Evolutionary conservation across 2,329 filamentous ascomycete genomes (phyloP).

Genomic region (Apiospora aurea): DNA sequence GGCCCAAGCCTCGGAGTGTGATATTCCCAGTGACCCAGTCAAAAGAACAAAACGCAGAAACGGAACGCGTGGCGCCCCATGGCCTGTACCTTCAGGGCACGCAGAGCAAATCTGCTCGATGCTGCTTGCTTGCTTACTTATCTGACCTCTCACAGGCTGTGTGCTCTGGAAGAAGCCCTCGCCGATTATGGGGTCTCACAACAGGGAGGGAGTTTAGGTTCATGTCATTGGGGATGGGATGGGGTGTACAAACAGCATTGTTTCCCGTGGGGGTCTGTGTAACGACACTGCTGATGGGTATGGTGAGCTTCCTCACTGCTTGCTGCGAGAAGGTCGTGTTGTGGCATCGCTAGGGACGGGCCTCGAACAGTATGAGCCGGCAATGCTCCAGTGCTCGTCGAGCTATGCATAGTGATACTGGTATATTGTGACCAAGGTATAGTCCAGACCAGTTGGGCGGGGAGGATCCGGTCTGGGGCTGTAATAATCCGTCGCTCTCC

Average conservation of each 20-base stretch:
- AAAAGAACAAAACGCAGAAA: not conserved
- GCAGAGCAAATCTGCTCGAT: not conserved
- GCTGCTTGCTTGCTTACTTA: not conserved
- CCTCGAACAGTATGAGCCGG: not conserved
- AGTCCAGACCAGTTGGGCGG: no score
- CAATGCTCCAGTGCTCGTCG: not conserved
- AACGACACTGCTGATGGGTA: not conserved
- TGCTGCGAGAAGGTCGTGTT: not conserved
- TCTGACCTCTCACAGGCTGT: not conserved
- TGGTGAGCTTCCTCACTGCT: not conserved
- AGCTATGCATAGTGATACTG: not conserved
- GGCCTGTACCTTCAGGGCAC: not conserved
- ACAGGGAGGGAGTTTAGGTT: not conserved
- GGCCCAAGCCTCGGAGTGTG: not conserved
- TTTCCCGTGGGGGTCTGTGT: not conserved
- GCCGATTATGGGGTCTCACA: conserved; percentile 1
- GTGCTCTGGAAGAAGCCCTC: not conserved
- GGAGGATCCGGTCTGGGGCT: not conserved
- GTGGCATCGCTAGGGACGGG: not conserved
- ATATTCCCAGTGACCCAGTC: not conserved
- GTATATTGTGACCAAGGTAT: not conserved
- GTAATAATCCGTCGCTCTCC: not conserved
- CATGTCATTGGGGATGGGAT: not conserved
- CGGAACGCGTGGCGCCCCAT: conserved; percentile 11
- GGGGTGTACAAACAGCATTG: not conserved